phyloP scores from a whole-genome alignment of 192 early-diverging fungal species.

The Piromyces sp. region DNA sequence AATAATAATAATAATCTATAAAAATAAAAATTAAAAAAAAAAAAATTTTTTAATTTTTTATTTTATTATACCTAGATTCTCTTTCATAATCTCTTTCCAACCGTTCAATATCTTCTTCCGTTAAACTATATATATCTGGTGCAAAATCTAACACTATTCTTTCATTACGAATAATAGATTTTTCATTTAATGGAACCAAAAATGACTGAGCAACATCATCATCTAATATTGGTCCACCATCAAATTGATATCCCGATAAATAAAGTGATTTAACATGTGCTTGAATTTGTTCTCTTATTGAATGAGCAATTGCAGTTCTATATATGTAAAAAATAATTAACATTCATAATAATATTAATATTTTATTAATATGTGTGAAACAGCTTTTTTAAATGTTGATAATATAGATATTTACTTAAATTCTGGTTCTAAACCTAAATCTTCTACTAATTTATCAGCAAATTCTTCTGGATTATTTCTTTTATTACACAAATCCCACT shows the following conservation, averaged over 20 bases:
- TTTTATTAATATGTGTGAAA: too few species aligned
- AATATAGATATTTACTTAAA: conserved; percentile 52
- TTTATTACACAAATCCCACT: conserved; percentile 73
- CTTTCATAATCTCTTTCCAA: conserved; percentile 69
- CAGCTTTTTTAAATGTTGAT: too few species aligned
- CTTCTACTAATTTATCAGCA: conserved; percentile 57
- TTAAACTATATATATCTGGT: conserved; percentile 4
- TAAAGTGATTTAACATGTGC: conserved; percentile 66
- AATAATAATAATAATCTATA: neutral
- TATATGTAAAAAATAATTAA: too few species aligned
- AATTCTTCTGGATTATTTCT: conserved; percentile 74
- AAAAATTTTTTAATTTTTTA: too few species aligned
- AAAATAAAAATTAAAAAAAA: too few species aligned
- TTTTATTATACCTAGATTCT: conserved; percentile 45
- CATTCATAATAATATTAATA: too few species aligned
- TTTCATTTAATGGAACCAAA: conserved; percentile 33
- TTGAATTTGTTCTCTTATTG: conserved; percentile 84
- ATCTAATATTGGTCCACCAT: conserved; percentile 56
- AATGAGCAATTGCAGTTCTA: conserved; percentile 80
- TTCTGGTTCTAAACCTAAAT: conserved; percentile 65
- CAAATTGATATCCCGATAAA: conserved; percentile 62
- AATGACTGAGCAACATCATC: conserved; percentile 53
- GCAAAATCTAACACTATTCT: neutral
- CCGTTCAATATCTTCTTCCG: conserved; percentile 53
- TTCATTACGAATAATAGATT: conserved; percentile 9